Evolutionary conservation across 495 filamentous ascomycete genomes (phyloP).

Genomic region (Penicillium tannophilum): DNA sequence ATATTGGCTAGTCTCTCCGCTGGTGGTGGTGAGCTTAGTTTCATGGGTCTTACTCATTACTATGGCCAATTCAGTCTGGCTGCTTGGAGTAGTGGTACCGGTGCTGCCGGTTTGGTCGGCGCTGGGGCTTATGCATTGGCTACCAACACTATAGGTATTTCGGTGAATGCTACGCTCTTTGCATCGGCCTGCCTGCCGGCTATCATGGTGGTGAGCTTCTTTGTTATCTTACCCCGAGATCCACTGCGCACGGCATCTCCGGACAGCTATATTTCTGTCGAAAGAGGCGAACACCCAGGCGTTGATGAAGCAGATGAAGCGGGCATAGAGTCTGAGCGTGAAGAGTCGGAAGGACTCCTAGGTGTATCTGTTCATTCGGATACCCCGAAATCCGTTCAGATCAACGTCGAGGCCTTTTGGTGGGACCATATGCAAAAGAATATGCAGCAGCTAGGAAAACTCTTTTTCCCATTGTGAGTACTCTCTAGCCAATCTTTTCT

Average conservation of each 20-base stretch:
- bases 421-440: constrained; percentile 49
- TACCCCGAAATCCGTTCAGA: constrained; percentile 24
- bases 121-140: constrained; percentile 84
- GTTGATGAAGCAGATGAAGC: constrained; percentile 40
- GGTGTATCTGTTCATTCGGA: constrained; percentile 30
- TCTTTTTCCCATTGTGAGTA: constrained; percentile 70
- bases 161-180: constrained; percentile 69
- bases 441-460: constrained; percentile 50
- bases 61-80: constrained; percentile 91
- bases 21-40: constrained; percentile 85
- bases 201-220: constrained; percentile 86
- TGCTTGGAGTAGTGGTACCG: constrained; percentile 91
- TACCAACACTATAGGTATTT: constrained; percentile 75
- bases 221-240: constrained; percentile 68
- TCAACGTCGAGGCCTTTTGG: constrained; percentile 10
- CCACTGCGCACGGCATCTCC: constrained; percentile 46
- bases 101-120: constrained; percentile 84
- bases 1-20: constrained; percentile 81
- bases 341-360: constrained; percentile 44
- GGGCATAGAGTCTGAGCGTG: constrained; percentile 10
- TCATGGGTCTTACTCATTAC: constrained; percentile 88
- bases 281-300: constrained; percentile 43
- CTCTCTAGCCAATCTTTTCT: not conserved
- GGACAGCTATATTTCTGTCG: constrained; percentile 34
- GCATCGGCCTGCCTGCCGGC: constrained; percentile 75